Conservation (phyloP, 371 early-diverging fungal genomes). For the Rhizopus stolonifer region DNA sequence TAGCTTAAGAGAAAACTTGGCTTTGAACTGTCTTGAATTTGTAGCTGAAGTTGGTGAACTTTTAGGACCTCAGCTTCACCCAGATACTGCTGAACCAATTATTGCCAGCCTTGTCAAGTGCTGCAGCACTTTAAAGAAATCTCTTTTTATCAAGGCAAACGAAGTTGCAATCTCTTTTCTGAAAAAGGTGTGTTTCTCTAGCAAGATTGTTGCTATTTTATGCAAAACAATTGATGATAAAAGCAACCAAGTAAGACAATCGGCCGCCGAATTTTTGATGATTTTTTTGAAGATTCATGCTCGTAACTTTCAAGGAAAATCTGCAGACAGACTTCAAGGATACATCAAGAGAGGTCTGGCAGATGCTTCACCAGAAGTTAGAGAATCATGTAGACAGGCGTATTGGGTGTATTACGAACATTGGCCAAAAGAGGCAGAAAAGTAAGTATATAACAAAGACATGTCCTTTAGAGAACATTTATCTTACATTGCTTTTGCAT, state of each 20-base stretch:
- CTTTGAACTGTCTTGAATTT: slow-evolving; percentile 22
- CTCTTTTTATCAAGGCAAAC: slow-evolving; percentile 13
- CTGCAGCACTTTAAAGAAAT: slow-evolving; percentile 27
- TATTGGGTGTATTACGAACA: slow-evolving; percentile 28
- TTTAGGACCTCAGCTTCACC: slow-evolving; percentile 22
- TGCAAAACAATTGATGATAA: slow-evolving; percentile 22
- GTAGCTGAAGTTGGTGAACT: slow-evolving; percentile 20
- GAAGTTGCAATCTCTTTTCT: slow-evolving; percentile 23
- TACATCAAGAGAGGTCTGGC: slow-evolving; percentile 34
- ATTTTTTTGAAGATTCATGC: slow-evolving; percentile 27
- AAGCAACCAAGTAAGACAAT: slow-evolving; percentile 37
- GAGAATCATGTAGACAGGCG: slow-evolving; percentile 30
- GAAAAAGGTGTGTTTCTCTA: slow-evolving; percentile 21
- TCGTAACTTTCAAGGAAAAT: slow-evolving; percentile 24
- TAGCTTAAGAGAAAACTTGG: slow-evolving; percentile 33
- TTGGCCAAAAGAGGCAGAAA: slow-evolving; percentile 31
- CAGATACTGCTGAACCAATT: slow-evolving; percentile 25
- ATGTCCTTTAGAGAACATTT: neutral
- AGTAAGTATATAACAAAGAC: no score
- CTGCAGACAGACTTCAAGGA: slow-evolving; percentile 20
- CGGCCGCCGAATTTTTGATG: slow-evolving; percentile 24
- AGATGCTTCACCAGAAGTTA: slow-evolving; percentile 36
- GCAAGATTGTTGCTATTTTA: slow-evolving; percentile 21
- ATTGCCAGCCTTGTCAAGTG: slow-evolving; percentile 27
- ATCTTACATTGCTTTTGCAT: no score